Evolutionary conservation across 73 alveolate species (phyloP).

Genomic region (Tetrahymena thermophila): DNA sequence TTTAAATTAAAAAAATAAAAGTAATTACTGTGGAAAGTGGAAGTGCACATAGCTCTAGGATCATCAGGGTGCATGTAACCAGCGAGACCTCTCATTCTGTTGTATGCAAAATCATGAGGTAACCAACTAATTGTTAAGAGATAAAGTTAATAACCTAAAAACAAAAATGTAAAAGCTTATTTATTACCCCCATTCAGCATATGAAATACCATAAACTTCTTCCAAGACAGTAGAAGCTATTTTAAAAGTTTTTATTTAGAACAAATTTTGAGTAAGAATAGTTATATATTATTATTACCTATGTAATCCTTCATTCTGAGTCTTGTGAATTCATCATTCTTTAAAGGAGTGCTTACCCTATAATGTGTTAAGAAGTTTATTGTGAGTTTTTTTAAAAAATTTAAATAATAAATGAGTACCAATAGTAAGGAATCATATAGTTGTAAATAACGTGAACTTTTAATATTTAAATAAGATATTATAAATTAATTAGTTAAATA

Average conservation of each 20-base stretch:
- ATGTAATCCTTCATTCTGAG: slow-evolving; percentile 38
- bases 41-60: slow-evolving; percentile 43
- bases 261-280: not conserved
- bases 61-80: slow-evolving; percentile 44
- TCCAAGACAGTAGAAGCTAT: slow-evolving; percentile 35
- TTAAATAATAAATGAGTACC: not conserved
- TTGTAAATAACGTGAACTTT: slow-evolving; percentile 19
- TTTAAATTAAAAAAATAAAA: not conserved
- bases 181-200: slow-evolving; percentile 25
- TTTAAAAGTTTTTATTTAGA: not conserved
- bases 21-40: slow-evolving; percentile 21
- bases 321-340: slow-evolving; percentile 37
- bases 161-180: not conserved
- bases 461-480: too few relatives aligned
- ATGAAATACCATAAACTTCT: slow-evolving; percentile 27
- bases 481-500: too few relatives aligned
- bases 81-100: slow-evolving; percentile 31
- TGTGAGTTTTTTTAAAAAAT: not conserved
- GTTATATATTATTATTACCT: not conserved
- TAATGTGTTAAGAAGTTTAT: not conserved
- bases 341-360: slow-evolving; percentile 1
- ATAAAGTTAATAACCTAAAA: not conserved
- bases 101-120: slow-evolving; percentile 42
- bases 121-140: slow-evolving; percentile 1
- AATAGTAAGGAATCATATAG: slow-evolving; percentile 38